These are phyloP conservation scores for Leptographium wingfieldii DNA, from an alignment of 2,329 filamentous ascomycete genomes.

Conservation along the genomic window DNA sequence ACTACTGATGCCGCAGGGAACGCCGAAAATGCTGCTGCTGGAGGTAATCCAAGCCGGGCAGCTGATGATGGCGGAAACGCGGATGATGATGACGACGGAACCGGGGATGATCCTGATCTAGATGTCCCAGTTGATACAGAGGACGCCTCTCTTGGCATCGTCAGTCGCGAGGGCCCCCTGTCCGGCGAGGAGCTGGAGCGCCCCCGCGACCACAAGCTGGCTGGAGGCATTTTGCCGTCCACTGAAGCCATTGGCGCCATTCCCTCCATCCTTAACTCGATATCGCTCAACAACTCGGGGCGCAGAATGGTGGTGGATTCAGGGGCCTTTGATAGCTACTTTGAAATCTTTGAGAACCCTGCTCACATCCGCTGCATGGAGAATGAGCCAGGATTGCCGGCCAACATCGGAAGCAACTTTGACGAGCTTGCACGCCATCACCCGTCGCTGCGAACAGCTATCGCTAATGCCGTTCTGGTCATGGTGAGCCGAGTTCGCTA, in stretches of 20 bases:
- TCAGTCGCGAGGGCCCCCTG: conserved; percentile 38
- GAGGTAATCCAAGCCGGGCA: conserved; percentile 17
- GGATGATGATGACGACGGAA: background rate
- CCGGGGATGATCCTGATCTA: conserved; percentile 10
- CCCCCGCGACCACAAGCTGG: conserved; percentile 33
- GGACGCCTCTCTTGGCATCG: conserved; percentile 16
- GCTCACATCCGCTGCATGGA: conserved; percentile 75
- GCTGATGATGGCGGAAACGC: background rate
- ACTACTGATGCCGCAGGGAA: background rate
- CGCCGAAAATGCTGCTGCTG: background rate
- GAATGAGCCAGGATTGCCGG: conserved; percentile 55
- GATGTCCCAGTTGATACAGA: conserved; percentile 27
- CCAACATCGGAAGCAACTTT: conserved; percentile 68
- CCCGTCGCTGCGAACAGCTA: conserved; percentile 64
- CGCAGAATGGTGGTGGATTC: conserved; percentile 81
- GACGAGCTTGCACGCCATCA: conserved; percentile 94
- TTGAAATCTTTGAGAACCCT: conserved; percentile 94
- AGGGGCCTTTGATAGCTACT: conserved; percentile 69
- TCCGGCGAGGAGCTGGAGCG: conserved; percentile 34
- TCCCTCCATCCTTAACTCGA: conserved; percentile 80
- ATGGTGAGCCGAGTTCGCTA: conserved; percentile 76
- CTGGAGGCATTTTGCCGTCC: conserved; percentile 70
- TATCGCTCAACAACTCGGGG: conserved; percentile 79
- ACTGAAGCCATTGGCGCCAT: conserved; percentile 79
- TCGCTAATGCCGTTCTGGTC: conserved; percentile 73